phyloP scores from a whole-genome alignment of 2,329 filamentous ascomycete species.

The Aureobasidium sp. region DNA sequence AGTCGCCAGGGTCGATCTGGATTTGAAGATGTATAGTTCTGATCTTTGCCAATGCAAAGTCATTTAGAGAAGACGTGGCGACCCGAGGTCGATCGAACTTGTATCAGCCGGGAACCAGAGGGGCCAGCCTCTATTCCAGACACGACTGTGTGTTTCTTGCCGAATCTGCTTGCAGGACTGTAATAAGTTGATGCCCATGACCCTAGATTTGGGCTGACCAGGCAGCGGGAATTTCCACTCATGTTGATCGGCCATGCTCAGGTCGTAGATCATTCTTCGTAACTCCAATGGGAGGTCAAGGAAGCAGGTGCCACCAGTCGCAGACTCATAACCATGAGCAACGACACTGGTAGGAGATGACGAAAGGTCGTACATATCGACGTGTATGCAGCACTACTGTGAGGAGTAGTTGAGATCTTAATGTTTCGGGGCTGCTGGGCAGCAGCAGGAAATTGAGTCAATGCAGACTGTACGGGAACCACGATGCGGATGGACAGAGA shows the following conservation, averaged over 20 bases:
- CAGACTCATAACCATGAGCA: background rate
- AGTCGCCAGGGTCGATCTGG: background rate
- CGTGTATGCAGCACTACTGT: background rate
- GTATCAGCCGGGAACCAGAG: background rate
- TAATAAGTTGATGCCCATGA: background rate
- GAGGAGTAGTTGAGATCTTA: background rate
- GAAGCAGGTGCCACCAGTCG: background rate
- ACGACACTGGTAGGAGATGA: background rate
- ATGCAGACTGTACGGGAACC: background rate
- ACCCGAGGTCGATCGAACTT: background rate
- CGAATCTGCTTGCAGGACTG: background rate
- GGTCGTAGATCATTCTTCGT: background rate
- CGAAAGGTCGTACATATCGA: background rate
- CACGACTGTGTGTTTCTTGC: background rate
- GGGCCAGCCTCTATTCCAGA: background rate
- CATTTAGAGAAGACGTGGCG: background rate
- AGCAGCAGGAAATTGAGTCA: rapidly evolving
- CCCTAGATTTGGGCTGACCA: background rate
- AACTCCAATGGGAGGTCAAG: background rate
- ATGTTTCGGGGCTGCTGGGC: background rate
- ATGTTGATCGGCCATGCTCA: background rate
- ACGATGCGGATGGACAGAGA: background rate
- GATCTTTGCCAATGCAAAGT: background rate
- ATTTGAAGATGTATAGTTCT: background rate
- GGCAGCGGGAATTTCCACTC: background rate